A percentile compares a stretch with the other conserved stretches of the same genome.
Conservation (phyloP, 2,329 filamentous ascomycete genomes). For the Penicillium sp. region DNA sequence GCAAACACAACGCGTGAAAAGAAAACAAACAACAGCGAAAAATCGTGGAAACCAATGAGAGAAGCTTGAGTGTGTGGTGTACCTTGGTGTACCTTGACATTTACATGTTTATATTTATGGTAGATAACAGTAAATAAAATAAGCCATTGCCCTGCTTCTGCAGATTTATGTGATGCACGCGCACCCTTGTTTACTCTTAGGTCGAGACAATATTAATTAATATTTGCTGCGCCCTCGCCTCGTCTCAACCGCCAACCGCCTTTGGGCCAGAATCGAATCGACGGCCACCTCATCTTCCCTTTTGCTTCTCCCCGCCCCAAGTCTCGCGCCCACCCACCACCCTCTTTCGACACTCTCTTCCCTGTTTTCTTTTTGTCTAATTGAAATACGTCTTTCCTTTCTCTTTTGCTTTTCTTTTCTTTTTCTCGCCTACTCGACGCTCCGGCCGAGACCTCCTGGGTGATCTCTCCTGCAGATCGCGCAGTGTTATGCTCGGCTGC, state of each 20-base stretch:
- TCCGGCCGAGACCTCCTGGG: slow-evolving; percentile 1
- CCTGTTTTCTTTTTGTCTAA: slow-evolving; percentile 9
- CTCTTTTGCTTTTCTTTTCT: slow-evolving; percentile 11
- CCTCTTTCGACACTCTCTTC: slow-evolving; percentile 27
- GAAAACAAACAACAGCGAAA: slow-evolving; percentile 17
- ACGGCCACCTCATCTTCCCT: slow-evolving; percentile 9
- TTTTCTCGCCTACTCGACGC: not conserved
- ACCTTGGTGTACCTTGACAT: too few species aligned
- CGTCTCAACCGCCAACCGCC: slow-evolving; percentile 25
- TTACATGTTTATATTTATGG: not conserved
- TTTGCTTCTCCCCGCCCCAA: slow-evolving; percentile 39
- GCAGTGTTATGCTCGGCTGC: slow-evolving; percentile 18
- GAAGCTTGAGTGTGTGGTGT: not conserved
- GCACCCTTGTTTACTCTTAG: too few species aligned
- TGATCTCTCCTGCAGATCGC: slow-evolving; percentile 12
- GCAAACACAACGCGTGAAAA: slow-evolving; percentile 18
- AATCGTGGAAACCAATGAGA: not conserved
- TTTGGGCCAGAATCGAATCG: slow-evolving; percentile 24
- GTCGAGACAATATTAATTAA: not conserved
- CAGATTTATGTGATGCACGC: too few species aligned
- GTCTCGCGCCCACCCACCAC: slow-evolving; percentile 34
- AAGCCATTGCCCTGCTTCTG: too few species aligned
- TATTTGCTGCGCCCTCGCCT: not conserved
- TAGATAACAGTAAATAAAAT: too few species aligned
- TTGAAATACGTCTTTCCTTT: slow-evolving; percentile 3